These are phyloP conservation scores for Heritiera littoralis DNA, from an alignment of 345 rosid species.

Conservation along the genomic window DNA sequence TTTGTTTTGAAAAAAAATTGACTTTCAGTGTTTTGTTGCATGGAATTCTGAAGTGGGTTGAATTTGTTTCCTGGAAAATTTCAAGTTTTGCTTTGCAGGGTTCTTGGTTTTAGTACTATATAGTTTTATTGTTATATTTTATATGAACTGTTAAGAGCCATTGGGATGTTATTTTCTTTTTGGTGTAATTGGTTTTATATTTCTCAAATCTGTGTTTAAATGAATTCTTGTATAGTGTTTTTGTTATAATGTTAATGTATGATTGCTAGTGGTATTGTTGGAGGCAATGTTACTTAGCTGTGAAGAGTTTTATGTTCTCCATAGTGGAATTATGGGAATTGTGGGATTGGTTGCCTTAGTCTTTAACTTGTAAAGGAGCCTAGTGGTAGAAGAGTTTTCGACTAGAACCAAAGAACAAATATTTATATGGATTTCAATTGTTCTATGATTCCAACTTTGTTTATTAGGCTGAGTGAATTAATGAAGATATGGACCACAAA, in stretches of 20 bases:
- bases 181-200: too few relatives aligned
- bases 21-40: neutral
- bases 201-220: too few relatives aligned
- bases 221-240: neutral
- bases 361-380: neutral
- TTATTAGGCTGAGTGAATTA: neutral
- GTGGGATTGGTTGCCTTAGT: neutral
- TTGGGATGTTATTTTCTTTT: too few relatives aligned
- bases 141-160: neutral
- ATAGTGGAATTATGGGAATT: neutral
- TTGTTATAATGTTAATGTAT: neutral
- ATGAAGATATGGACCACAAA: neutral
- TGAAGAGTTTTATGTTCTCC: neutral
- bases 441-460: neutral
- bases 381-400: neutral
- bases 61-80: neutral
- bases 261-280: neutral
- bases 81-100: neutral
- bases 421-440: neutral
- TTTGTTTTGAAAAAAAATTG: conserved; percentile 11
- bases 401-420: neutral
- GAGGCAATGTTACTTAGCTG: neutral
- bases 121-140: neutral
- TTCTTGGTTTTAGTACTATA: neutral
- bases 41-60: conserved; percentile 12